These are phyloP conservation scores for Henckelia pumila DNA, from an alignment of 257 asterid genomes.

Conservation along the genomic window DNA sequence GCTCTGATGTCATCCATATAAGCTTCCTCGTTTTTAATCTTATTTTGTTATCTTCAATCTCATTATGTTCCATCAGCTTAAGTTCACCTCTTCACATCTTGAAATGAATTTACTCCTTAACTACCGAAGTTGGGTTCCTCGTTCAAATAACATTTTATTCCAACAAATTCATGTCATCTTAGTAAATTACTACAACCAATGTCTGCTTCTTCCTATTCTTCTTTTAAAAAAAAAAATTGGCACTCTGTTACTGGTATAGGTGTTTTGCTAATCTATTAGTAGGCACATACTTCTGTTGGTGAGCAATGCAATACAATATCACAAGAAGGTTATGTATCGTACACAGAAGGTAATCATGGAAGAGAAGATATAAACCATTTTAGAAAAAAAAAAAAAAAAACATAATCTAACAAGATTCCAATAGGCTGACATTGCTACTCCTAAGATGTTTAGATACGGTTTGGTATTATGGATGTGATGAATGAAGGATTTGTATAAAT, in stretches of 20 bases:
- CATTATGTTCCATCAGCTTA: not conserved
- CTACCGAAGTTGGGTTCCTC: not conserved
- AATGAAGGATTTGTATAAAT: too few species aligned
- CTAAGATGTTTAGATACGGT: too few species aligned
- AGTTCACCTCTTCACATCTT: not conserved
- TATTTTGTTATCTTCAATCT: not conserved
- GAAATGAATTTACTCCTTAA: not conserved
- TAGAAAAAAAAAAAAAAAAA: too few species aligned
- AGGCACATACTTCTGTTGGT: not conserved
- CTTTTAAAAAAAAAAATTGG: too few species aligned
- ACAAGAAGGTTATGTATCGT: too few species aligned
- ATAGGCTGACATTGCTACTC: not conserved
- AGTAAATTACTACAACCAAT: too few species aligned
- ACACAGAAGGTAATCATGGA: too few species aligned
- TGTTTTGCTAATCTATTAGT: too few species aligned
- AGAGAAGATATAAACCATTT: not conserved
- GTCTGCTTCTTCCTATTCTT: too few species aligned
- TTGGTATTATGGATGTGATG: too few species aligned
- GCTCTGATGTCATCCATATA: not conserved
- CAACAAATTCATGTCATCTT: not conserved
- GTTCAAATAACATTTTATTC: not conserved
- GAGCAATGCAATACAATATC: too few species aligned
- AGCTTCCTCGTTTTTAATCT: not conserved
- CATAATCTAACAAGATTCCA: not conserved
- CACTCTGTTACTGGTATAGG: too few species aligned